phyloP scores from a whole-genome alignment of 495 filamentous ascomycete genomes.

The Penicillium longicatenatum region DNA sequence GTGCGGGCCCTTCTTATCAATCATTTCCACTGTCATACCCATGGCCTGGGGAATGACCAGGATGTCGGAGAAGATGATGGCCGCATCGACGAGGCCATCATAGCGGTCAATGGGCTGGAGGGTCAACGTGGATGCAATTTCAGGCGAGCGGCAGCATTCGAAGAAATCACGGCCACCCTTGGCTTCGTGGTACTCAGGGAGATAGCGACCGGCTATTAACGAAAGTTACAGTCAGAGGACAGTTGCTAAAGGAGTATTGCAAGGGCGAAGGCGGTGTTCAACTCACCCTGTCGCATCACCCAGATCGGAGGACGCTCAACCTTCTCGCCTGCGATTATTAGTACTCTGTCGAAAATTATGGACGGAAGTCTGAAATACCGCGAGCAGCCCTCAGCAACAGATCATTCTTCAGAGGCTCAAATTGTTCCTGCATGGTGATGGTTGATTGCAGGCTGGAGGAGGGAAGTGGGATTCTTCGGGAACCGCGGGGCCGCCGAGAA shows the following conservation, averaged over 20 bases:
- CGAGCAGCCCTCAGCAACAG: slow-evolving; percentile 83
- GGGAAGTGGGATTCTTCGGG: slow-evolving; percentile 27
- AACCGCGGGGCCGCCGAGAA: slow-evolving; percentile 19
- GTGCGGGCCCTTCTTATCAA: slow-evolving; percentile 91
- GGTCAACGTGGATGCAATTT: slow-evolving; percentile 88
- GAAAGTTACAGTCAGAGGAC: slow-evolving; percentile 14
- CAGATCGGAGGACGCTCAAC: slow-evolving; percentile 93
- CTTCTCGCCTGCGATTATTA: slow-evolving; percentile 67
- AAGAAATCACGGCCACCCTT: slow-evolving; percentile 94
- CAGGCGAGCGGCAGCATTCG: slow-evolving; percentile 89
- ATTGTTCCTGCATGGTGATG: slow-evolving; percentile 61
- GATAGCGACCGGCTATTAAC: slow-evolving; percentile 82
- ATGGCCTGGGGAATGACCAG: slow-evolving; percentile 96
- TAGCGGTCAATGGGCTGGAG: slow-evolving; percentile 93
- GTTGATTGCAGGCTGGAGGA: slow-evolving; percentile 30
- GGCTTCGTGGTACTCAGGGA: slow-evolving; percentile 94
- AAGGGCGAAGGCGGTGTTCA: background rate
- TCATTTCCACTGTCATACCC: slow-evolving; percentile 96
- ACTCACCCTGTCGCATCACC: slow-evolving; percentile 96
- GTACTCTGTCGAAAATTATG: slow-evolving; percentile 8
- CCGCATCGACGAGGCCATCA: slow-evolving; percentile 87
- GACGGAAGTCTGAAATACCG: slow-evolving; percentile 54
- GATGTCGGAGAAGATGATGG: slow-evolving; percentile 99
- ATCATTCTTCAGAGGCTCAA: slow-evolving; percentile 86
- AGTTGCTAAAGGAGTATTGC: background rate